These are phyloP conservation scores for Sphaerostilbella broomeana DNA, from an alignment of 2,329 filamentous ascomycete species.

Conservation along the genomic window DNA sequence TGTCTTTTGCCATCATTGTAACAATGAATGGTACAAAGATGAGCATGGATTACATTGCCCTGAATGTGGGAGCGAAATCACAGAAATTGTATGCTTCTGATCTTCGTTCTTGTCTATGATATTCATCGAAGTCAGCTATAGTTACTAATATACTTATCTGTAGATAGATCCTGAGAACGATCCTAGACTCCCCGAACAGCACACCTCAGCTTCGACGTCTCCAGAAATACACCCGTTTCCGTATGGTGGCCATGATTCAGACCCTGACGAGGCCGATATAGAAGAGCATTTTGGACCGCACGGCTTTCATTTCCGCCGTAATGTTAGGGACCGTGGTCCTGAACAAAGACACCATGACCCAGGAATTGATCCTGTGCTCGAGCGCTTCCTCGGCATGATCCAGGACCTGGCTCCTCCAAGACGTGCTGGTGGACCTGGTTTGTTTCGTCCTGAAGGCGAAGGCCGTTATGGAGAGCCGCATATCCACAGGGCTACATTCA, in stretches of 20 bases:
- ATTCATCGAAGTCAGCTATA: too few relatives aligned
- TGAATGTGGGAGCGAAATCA: conserved; percentile 68
- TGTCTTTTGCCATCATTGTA: conserved; percentile 79
- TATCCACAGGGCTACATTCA: conserved; percentile 31
- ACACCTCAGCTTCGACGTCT: conserved; percentile 24
- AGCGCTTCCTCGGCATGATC: conserved; percentile 40
- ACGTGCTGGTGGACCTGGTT: conserved; percentile 9
- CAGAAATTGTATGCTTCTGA: conserved; percentile 73
- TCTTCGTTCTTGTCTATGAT: too few relatives aligned
- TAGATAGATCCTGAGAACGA: conserved; percentile 54
- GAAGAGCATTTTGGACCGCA: conserved; percentile 44
- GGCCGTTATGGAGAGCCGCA: conserved; percentile 21
- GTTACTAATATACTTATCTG: too few relatives aligned
- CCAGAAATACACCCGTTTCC: conserved; percentile 23
- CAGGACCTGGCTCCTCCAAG: conserved; percentile 25
- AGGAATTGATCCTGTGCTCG: conserved; percentile 32
- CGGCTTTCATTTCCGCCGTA: conserved; percentile 35
- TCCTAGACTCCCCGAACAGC: conserved; percentile 42
- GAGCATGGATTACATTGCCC: conserved; percentile 66
- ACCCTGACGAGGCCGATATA: conserved; percentile 54
- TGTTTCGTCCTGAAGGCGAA: conserved; percentile 15
- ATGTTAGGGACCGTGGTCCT: conserved; percentile 23
- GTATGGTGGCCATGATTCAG: conserved; percentile 37
- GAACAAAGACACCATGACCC: conserved; percentile 25
- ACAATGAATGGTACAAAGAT: conserved; percentile 72